A percentile compares a stretch with the other conserved stretches of the same genome.
phyloP scores from a whole-genome alignment of 176 grass and related monocot species.

The Poa pratensis region DNA sequence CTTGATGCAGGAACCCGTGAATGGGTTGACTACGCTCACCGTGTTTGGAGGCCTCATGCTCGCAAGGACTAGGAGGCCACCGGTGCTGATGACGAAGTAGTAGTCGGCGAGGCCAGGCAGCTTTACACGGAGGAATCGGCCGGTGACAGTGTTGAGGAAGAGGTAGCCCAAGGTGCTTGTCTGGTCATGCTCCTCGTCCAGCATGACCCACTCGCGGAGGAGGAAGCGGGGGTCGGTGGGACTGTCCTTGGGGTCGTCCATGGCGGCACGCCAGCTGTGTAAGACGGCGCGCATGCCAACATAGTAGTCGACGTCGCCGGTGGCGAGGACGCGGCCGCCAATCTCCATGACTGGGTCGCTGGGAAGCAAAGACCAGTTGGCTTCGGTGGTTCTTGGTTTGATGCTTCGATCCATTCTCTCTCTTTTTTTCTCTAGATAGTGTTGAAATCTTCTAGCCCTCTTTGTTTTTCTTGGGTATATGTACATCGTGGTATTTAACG shows the following conservation, averaged over 20 bases:
- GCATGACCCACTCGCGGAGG: background rate
- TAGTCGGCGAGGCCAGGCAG: background rate
- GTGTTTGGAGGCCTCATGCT: background rate
- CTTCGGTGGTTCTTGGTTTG: too few species aligned
- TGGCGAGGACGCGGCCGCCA: background rate
- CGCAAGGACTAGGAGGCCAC: background rate
- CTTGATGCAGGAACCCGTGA: background rate
- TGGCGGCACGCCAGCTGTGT: constrained; percentile 22
- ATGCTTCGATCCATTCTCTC: too few species aligned
- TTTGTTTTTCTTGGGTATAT: too few species aligned
- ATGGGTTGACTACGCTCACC: background rate
- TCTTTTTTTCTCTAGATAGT: too few species aligned
- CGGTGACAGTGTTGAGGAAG: background rate
- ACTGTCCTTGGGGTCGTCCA: background rate
- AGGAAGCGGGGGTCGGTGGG: background rate
- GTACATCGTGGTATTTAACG: background rate
- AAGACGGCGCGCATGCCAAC: constrained; percentile 22
- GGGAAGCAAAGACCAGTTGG: background rate
- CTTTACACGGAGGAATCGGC: background rate
- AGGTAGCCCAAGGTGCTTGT: background rate
- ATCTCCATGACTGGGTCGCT: background rate
- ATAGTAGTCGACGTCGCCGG: constrained; percentile 1
- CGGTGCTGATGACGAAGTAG: background rate
- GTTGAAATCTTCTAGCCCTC: background rate
- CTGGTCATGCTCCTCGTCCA: background rate